Evolutionary conservation across 768 basidiomycete species (phyloP).

Genomic region (Kwoniella heveanensis): DNA sequence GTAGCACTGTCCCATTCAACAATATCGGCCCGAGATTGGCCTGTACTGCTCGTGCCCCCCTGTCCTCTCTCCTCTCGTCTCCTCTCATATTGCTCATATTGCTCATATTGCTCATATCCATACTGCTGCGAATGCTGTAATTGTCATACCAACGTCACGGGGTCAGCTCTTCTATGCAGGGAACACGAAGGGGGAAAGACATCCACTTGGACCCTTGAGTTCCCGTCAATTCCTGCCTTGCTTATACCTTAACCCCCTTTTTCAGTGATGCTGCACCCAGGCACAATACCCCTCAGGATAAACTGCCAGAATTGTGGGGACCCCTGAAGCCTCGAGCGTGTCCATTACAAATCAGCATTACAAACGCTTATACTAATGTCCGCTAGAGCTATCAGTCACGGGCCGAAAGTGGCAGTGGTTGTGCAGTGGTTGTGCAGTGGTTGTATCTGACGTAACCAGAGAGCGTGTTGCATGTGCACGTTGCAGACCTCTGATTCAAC

Average conservation of each 20-base stretch:
- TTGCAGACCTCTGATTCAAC: neutral
- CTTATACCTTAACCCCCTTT: no score
- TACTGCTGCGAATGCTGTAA: no score
- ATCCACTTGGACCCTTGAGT: conserved; percentile 1
- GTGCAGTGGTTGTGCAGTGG: no score
- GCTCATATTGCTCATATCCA: no score
- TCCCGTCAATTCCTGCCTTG: neutral
- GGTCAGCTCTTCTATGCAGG: neutral
- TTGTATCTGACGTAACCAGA: neutral
- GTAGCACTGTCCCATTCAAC: neutral
- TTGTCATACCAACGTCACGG: neutral
- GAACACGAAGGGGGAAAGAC: no score
- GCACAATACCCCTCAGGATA: no score
- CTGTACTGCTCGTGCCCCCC: neutral
- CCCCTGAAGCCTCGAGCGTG: no score
- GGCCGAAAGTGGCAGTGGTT: no score
- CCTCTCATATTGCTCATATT: no score
- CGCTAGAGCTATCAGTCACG: no score
- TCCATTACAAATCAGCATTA: no score
- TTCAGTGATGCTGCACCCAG: no score
- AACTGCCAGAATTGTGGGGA: neutral
- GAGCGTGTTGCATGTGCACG: neutral
- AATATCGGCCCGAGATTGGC: neutral
- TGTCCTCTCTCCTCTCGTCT: neutral
- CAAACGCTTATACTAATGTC: neutral